Percentiles rank a stretch among this genome's conserved stretches.
phyloP scores from a whole-genome alignment of 2,329 filamentous ascomycete genomes.

The Scedosporium minutisporum region DNA sequence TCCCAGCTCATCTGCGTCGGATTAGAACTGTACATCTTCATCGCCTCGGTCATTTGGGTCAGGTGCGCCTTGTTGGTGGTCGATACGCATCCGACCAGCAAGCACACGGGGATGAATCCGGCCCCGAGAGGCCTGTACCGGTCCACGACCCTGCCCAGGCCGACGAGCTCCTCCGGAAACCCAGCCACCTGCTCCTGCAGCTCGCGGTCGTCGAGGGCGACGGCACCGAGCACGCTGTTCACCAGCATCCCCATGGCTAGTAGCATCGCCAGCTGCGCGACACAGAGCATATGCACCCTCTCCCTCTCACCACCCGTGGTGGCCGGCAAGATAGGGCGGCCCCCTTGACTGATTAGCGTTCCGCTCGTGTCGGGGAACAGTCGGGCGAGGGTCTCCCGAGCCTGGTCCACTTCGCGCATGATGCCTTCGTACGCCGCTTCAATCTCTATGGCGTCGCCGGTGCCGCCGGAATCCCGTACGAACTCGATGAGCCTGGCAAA shows the following conservation, averaged over 20 bases:
- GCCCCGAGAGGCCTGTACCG: constrained; percentile 18
- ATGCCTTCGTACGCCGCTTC: constrained; percentile 11
- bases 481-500: constrained; percentile 13
- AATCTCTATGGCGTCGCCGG: constrained; percentile 12
- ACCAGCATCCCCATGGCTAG: constrained; percentile 14
- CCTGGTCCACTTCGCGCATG: not conserved
- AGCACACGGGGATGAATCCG: constrained; percentile 16
- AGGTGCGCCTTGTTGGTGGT: constrained; percentile 16
- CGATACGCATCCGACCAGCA: constrained; percentile 17
- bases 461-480: constrained; percentile 10
- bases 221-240: constrained; percentile 15
- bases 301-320: not conserved
- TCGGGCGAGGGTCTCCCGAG: not conserved
- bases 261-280: constrained; percentile 12
- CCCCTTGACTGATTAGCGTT: constrained; percentile 1
- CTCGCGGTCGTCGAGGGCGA: constrained; percentile 9
- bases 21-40: not conserved
- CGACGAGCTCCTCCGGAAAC: constrained; percentile 15
- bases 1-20: not conserved
- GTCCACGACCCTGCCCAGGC: constrained; percentile 12
- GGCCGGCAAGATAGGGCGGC: not conserved
- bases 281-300: constrained; percentile 2
- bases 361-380: constrained; percentile 6
- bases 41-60: not conserved
- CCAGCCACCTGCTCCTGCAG: constrained; percentile 12